phyloP scores from a whole-genome alignment of 192 early-diverging fungal species.

The Coemansia sp. region DNA sequence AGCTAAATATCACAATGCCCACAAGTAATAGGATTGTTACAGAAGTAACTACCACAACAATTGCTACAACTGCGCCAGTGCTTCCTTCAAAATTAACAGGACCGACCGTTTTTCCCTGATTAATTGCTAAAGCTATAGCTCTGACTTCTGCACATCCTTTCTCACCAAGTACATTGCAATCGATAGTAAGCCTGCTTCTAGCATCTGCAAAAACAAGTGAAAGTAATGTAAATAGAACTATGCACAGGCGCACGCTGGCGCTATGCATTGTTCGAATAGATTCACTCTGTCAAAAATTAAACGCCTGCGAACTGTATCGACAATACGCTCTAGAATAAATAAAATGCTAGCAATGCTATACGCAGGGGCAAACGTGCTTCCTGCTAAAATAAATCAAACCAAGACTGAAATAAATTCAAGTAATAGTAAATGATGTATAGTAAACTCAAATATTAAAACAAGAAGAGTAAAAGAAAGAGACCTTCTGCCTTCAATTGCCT shows the following conservation, averaged over 20 bases:
- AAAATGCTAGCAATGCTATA: background rate
- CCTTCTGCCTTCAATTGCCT: background rate
- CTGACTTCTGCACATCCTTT: conserved; percentile 13
- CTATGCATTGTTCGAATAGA: background rate
- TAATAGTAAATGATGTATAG: background rate
- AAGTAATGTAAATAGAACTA: conserved; percentile 4
- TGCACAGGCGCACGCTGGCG: conserved; percentile 1
- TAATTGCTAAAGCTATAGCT: conserved; percentile 9
- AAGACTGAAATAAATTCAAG: background rate
- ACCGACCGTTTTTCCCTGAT: conserved; percentile 3
- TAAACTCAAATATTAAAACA: background rate
- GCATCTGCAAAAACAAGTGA: background rate
- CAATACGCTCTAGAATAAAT: background rate
- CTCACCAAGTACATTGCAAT: conserved; percentile 13
- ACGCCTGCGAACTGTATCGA: background rate
- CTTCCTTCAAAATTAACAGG: background rate
- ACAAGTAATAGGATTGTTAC: conserved; percentile 4
- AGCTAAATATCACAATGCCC: conserved; percentile 9
- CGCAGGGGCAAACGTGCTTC: background rate
- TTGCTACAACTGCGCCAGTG: background rate
- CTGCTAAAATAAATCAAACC: background rate
- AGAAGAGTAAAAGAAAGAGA: background rate
- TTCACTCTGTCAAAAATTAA: conserved; percentile 1
- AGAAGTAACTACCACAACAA: conserved; percentile 1
- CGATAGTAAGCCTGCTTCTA: conserved; percentile 5